phyloP scores from a whole-genome alignment of 2,329 filamentous ascomycete genomes.

The Botryotinia calthae region DNA sequence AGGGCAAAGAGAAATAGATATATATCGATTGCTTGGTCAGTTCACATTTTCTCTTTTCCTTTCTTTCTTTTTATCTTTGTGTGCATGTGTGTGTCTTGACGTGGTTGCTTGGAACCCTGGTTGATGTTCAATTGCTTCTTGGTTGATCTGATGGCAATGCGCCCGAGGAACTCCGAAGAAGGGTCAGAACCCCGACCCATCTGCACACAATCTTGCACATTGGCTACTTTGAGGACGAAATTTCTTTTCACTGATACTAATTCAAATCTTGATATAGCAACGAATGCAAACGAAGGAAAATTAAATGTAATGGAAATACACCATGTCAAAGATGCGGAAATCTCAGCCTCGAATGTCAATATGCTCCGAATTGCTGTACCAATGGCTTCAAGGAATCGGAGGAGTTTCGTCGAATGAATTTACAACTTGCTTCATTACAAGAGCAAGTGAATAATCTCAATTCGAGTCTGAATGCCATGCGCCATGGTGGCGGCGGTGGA shows the following conservation, averaged over 20 bases:
- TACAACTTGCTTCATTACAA: slow-evolving; percentile 72
- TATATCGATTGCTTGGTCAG: slow-evolving; percentile 41
- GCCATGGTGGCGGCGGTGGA: slow-evolving; percentile 23
- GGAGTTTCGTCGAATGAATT: slow-evolving; percentile 79
- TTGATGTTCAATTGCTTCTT: neutral
- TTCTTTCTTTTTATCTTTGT: neutral
- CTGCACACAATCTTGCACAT: neutral
- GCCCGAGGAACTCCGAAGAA: neutral
- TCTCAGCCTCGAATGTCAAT: slow-evolving; percentile 63
- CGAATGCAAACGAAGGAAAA: slow-evolving; percentile 72
- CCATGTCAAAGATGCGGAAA: slow-evolving; percentile 67
- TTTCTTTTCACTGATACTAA: neutral
- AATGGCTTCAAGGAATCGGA: slow-evolving; percentile 90
- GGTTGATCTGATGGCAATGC: neutral
- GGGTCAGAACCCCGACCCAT: no score
- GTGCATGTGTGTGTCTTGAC: neutral
- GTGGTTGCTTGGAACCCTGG: neutral
- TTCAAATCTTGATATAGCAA: slow-evolving; percentile 46
- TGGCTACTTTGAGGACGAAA: neutral
- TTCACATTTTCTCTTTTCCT: neutral
- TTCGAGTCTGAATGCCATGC: slow-evolving; percentile 60
- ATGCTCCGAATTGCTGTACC: slow-evolving; percentile 64
- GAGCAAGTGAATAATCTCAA: slow-evolving; percentile 80
- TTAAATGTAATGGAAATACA: slow-evolving; percentile 70
- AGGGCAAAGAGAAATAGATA: slow-evolving; percentile 40